Percentiles rank a stretch among this genome's conserved stretches.
phyloP scores from a whole-genome alignment of 2,329 filamentous ascomycete genomes.

The Xylaria sp. region DNA sequence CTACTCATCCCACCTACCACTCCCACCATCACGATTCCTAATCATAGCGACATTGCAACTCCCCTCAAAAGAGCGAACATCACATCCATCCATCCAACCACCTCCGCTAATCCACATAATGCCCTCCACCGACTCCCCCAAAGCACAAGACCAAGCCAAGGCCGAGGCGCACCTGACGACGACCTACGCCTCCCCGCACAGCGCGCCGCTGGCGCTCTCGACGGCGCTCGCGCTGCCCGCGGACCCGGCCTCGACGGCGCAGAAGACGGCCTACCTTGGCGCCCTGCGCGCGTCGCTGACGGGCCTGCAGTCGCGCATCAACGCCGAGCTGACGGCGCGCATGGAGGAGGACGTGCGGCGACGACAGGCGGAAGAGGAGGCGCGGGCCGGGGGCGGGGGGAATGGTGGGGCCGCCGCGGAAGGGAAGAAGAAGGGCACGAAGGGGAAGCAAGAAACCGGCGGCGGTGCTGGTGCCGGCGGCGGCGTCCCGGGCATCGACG shows the following conservation, averaged over 20 bases:
- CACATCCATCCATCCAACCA: background rate
- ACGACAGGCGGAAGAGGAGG: conserved; percentile 50
- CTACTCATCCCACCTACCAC: background rate
- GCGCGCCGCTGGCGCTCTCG: conserved; percentile 49
- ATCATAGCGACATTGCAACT: background rate
- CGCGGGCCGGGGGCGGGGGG: no score
- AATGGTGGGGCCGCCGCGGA: background rate
- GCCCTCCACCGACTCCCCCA: no score
- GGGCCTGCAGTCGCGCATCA: conserved; percentile 67
- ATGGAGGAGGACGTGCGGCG: conserved; percentile 66
- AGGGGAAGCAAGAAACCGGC: conserved; percentile 29
- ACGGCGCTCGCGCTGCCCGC: conserved; percentile 37
- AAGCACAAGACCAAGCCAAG: background rate
- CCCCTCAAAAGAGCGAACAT: no score
- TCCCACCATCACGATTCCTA: background rate
- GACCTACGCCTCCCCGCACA: conserved; percentile 57
- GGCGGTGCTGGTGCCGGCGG: no score
- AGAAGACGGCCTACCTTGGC: conserved; percentile 61
- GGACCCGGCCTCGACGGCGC: conserved; percentile 16
- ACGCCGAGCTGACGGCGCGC: conserved; percentile 69
- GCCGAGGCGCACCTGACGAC: conserved; percentile 44
- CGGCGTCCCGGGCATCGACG: conserved; percentile 43
- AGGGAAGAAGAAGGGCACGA: conserved; percentile 1
- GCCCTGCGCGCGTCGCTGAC: conserved; percentile 60
- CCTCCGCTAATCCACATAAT: no score